These are phyloP conservation scores for Puccinia brachypodii DNA, from an alignment of 1,284 basidiomycete genomes.

Conservation along the genomic window DNA sequence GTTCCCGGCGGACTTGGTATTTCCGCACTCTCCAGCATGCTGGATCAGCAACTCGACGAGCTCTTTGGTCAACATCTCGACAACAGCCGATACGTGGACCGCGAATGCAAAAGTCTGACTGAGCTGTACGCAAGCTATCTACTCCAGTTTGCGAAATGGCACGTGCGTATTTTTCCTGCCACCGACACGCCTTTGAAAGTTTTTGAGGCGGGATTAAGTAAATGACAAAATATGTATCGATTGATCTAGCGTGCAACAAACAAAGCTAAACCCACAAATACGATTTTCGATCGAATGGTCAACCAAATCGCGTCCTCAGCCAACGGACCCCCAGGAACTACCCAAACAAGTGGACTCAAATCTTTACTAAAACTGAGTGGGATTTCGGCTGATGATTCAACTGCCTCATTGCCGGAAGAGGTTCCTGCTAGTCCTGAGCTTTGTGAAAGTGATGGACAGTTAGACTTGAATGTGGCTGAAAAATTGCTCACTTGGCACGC, in stretches of 20 bases:
- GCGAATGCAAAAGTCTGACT: constrained; percentile 81
- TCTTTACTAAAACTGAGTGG: constrained; percentile 59
- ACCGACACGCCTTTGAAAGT: constrained; percentile 61
- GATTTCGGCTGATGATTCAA: constrained; percentile 58
- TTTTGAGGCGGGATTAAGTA: not conserved
- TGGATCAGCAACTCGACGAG: constrained; percentile 93
- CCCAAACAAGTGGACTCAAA: constrained; percentile 57
- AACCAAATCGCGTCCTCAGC: constrained; percentile 66
- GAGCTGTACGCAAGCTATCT: constrained; percentile 78
- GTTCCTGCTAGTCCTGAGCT: constrained; percentile 60
- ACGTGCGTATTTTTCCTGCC: constrained; percentile 63
- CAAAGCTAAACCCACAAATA: constrained; percentile 73
- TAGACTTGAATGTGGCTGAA: constrained; percentile 75
- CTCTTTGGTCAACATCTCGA: constrained; percentile 89
- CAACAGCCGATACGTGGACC: constrained; percentile 85
- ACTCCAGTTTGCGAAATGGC: constrained; percentile 77
- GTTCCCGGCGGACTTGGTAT: constrained; percentile 51
- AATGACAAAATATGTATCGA: not conserved
- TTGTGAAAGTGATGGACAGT: constrained; percentile 74
- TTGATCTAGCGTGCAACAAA: constrained; percentile 58
- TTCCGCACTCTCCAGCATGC: constrained; percentile 70
- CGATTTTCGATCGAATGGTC: constrained; percentile 86
- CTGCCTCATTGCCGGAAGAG: constrained; percentile 51
- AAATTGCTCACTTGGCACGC: constrained; percentile 94
- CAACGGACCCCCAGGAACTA: constrained; percentile 23